Evolutionary conservation across 2,329 filamentous ascomycete genomes (phyloP).

Genomic region (Penicillium sp.): DNA sequence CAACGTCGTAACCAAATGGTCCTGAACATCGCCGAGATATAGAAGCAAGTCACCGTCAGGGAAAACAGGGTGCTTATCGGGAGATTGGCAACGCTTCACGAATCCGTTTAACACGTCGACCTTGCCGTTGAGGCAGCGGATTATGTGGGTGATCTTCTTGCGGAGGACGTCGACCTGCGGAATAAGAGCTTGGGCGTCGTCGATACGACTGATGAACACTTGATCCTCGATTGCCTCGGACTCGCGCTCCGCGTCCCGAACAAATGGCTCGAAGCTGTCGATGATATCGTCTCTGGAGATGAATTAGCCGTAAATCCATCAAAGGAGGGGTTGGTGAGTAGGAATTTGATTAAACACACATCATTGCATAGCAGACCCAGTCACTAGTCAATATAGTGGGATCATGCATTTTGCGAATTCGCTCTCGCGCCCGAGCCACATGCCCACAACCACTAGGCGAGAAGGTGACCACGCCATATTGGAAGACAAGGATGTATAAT

Average conservation of each 20-base stretch:
- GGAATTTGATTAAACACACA: constrained; percentile 55
- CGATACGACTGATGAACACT: constrained; percentile 83
- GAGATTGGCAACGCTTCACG: constrained; percentile 84
- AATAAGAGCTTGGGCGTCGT: constrained; percentile 81
- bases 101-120: constrained; percentile 95
- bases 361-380: constrained; percentile 98
- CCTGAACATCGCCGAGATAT: constrained; percentile 95
- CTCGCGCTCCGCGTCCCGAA: constrained; percentile 76
- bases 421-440: constrained; percentile 77
- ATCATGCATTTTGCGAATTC: constrained; percentile 85
- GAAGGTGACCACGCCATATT: constrained; percentile 88
- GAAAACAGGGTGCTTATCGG: constrained; percentile 83
- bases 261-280: constrained; percentile 85
- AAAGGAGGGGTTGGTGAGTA: too few relatives aligned
- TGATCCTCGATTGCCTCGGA: constrained; percentile 92
- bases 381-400: constrained; percentile 89
- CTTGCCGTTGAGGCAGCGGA: constrained; percentile 88
- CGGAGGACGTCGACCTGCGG: constrained; percentile 81
- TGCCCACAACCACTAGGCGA: constrained; percentile 83
- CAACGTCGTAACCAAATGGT: constrained; percentile 98
- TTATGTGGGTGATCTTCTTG: constrained; percentile 87
- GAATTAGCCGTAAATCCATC: background rate
- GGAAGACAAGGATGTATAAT: constrained; percentile 92
- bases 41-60: constrained; percentile 92
- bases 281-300: constrained; percentile 82